These are phyloP conservation scores for Macadamia integrifolia DNA, from an alignment of 164 flowering plant genomes.

Conservation along the genomic window DNA sequence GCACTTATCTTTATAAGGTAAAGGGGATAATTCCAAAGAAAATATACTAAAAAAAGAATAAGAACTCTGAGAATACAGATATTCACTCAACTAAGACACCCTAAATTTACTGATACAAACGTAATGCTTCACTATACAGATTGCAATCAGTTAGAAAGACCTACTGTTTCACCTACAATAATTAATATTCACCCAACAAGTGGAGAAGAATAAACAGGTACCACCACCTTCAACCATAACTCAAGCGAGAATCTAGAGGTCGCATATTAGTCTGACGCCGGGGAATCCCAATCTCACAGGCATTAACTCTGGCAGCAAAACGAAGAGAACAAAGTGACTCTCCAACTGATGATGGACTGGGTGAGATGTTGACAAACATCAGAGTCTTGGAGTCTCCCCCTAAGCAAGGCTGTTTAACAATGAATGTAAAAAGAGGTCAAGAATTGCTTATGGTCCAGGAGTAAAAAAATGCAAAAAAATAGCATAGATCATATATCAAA, in stretches of 20 bases:
- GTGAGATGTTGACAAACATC: slow-evolving; percentile 92
- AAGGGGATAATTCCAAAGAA: too few species aligned
- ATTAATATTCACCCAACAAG: slow-evolving; percentile 4
- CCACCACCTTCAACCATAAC: slow-evolving; percentile 43
- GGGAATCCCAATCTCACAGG: slow-evolving; percentile 89
- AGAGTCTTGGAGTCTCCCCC: slow-evolving; percentile 96
- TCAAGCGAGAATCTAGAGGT: slow-evolving; percentile 61
- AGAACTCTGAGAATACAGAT: slow-evolving; percentile 12
- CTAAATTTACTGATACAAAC: slow-evolving; percentile 8
- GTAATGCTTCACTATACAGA: slow-evolving; percentile 35
- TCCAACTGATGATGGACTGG: slow-evolving; percentile 69
- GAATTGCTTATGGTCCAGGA: not conserved
- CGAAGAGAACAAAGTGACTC: slow-evolving; percentile 93
- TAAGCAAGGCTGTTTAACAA: slow-evolving; percentile 69
- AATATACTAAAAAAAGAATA: slow-evolving; percentile 9
- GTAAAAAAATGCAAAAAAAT: not conserved
- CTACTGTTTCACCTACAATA: slow-evolving; percentile 8
- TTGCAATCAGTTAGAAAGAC: slow-evolving; percentile 31
- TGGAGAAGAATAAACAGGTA: not conserved
- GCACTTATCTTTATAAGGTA: too few species aligned
- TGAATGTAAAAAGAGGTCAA: not conserved
- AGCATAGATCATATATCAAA: not conserved
- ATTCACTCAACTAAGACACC: slow-evolving; percentile 3
- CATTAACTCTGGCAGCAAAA: slow-evolving; percentile 89
- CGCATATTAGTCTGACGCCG: slow-evolving; percentile 63